phyloP scores from a whole-genome alignment of 2,329 filamentous ascomycete species.

The Aspergillus fijiensis region DNA sequence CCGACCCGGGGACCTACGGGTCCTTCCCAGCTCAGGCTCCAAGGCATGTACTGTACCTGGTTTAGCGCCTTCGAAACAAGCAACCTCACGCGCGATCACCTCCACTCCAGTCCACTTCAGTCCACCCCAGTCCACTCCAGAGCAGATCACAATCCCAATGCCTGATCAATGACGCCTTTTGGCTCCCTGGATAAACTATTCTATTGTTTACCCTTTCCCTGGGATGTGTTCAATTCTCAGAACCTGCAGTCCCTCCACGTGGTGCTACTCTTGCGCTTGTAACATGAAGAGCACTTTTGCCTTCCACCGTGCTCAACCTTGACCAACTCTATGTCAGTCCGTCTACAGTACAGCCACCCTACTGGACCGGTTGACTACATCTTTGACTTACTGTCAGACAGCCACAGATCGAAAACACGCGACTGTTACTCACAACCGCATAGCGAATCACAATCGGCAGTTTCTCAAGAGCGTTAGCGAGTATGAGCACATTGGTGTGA shows the following conservation, averaged over 20 bases:
- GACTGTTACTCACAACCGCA: neutral
- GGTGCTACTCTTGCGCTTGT: neutral
- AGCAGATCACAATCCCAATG: neutral
- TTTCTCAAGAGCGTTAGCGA: neutral
- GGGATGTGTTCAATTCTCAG: neutral
- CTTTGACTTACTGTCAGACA: neutral
- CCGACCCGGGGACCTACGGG: no score
- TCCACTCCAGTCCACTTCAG: neutral
- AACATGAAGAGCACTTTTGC: no score
- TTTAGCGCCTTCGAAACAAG: neutral
- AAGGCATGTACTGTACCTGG: neutral
- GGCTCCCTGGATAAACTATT: neutral
- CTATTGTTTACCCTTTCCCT: neutral
- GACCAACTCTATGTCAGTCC: no score
- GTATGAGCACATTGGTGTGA: neutral
- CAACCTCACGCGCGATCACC: neutral
- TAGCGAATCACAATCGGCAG: neutral
- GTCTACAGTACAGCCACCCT: no score
- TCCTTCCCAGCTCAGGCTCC: no score
- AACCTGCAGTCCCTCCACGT: neutral
- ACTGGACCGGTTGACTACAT: neutral
- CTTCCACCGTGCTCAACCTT: no score
- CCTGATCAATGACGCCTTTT: no score
- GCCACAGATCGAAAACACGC: neutral
- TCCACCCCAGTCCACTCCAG: neutral